Evolutionary conservation across 257 asterid species (phyloP), one percentile per base, ranked within the genome.

Genomic region (Plantago elongata): DNA sequence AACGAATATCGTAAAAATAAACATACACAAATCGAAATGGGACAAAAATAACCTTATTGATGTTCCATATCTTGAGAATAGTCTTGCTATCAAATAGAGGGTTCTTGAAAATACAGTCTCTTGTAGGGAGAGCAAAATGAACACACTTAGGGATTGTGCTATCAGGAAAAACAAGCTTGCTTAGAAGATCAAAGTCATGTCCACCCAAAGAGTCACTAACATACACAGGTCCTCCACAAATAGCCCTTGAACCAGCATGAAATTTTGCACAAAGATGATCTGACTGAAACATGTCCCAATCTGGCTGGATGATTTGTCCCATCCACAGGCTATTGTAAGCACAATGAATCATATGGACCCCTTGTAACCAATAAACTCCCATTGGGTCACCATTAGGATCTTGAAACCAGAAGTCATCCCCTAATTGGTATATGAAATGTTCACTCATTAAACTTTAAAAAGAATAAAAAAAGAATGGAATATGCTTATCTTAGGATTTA

Each of bases 311-410:
- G 63, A 87, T 64, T 47, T 87, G 95, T 5, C 92, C 93, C 93
- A 84, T 87, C 95, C 95, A 87, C 86, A 87, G 58, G 72, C 95
- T 84, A 73, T 87, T 84, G 75, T 79, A 87, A 63, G 95, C 92
- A 54, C 95, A 87, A 43, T 87, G 95, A 78, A 87, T 84, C 95
- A 87, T 84, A 79, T 87, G 93, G 52, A 87, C 95, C 55, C 95
- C 95, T 69, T 84, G 95, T 9, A 87, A 76, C 95, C 95, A 87
- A 57, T 82, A 87, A 6, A 73, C 95, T 63, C 95, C 95, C 74
- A 80, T 82, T 1, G 95, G 93, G 27, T 87, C 95, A 7, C 95
- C 93, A 34, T 80, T 87, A 0, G 93, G 93, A 54, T 87, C 95
- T 68, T 84, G 93, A 78, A 87, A 87, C 95, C 95, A 87, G 63